Percentiles rank a stretch among this genome's conserved stretches.
These are phyloP conservation scores for Jaapia argillacea DNA, from an alignment of 768 basidiomycete species.

Conservation along the genomic window DNA sequence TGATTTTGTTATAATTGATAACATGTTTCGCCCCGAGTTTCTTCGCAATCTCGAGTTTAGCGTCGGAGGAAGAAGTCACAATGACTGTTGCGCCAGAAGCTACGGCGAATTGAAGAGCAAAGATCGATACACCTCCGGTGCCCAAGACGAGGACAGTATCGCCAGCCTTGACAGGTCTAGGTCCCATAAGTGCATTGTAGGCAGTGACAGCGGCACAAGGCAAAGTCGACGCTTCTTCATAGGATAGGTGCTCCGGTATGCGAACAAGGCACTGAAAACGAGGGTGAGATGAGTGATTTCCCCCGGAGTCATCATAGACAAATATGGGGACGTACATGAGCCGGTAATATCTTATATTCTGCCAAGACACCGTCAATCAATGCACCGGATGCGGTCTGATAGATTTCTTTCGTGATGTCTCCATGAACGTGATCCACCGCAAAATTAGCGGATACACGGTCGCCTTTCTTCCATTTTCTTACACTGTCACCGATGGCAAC, in stretches of 20 bases:
- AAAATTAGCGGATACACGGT: conserved; percentile 26
- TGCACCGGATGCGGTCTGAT: not conserved
- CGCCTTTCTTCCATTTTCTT: conserved; percentile 36
- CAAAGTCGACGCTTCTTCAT: conserved; percentile 56
- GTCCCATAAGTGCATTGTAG: conserved; percentile 47
- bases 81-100: conserved; percentile 57
- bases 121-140: conserved; percentile 50
- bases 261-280: conserved; percentile 29
- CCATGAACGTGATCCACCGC: not conserved
- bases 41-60: conserved; percentile 43
- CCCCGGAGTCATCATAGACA: too few relatives aligned
- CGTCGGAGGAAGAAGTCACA: conserved; percentile 56
- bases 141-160: conserved; percentile 48
- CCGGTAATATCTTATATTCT: not conserved
- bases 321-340: not conserved
- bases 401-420: not conserved
- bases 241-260: conserved; percentile 47
- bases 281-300: not conserved
- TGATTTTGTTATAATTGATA: conserved; percentile 52
- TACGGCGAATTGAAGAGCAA: conserved; percentile 50
- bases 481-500: conserved; percentile 26
- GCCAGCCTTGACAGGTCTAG: conserved; percentile 41
- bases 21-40: conserved; percentile 42
- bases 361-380: not conserved
- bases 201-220: conserved; percentile 57